phyloP scores from a whole-genome alignment of 495 filamentous ascomycete species.

The Hyaloscypha hepaticicola region DNA sequence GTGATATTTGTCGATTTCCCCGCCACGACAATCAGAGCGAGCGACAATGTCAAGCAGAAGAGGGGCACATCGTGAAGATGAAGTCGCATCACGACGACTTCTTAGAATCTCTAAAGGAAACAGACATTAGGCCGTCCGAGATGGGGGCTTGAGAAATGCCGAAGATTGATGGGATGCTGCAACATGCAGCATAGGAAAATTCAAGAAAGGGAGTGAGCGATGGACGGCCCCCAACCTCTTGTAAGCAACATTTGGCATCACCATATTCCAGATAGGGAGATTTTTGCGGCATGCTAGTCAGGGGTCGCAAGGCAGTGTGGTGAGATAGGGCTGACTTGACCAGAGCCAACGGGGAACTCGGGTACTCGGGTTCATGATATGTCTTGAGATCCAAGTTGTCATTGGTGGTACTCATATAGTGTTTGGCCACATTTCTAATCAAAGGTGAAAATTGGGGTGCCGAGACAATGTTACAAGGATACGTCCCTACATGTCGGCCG shows the following conservation, averaged over 20 bases:
- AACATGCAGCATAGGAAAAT: background rate
- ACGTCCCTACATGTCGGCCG: background rate
- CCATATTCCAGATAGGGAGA: background rate
- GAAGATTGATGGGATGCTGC: background rate
- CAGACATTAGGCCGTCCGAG: background rate
- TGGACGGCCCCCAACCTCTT: background rate
- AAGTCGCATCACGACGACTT: background rate
- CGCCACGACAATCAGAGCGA: background rate
- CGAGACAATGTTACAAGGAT: too few relatives aligned
- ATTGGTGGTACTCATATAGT: background rate
- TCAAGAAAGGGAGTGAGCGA: too few relatives aligned
- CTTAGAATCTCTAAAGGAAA: background rate
- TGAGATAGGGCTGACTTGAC: background rate
- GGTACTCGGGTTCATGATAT: too few relatives aligned
- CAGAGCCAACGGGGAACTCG: too few relatives aligned
- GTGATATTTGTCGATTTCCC: background rate
- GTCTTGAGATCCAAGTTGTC: background rate
- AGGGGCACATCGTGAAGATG: background rate
- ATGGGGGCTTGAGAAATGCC: background rate
- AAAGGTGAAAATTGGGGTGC: too few relatives aligned
- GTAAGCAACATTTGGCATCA: background rate
- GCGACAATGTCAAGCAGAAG: background rate
- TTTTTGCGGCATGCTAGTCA: background rate
- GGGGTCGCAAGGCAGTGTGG: too few relatives aligned
- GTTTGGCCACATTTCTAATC: background rate